phyloP scores from a whole-genome alignment of 2,329 filamentous ascomycete species.

The Exutisphaerella laricina region DNA sequence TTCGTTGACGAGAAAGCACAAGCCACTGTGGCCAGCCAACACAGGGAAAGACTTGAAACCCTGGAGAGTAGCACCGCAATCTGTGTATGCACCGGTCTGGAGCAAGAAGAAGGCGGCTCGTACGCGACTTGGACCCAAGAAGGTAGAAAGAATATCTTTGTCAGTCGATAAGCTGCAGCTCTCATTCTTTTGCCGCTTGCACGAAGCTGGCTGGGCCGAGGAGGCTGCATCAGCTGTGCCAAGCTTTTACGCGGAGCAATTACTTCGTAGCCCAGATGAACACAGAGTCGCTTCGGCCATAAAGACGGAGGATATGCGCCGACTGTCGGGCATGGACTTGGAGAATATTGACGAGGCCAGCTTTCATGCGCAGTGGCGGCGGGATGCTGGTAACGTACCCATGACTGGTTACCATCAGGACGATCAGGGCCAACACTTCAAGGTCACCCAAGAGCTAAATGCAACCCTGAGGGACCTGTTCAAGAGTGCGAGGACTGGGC shows the following conservation, averaged over 20 bases:
- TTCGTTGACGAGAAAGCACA: slow-evolving; percentile 5
- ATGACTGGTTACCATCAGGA: slow-evolving; percentile 36
- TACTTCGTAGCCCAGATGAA: no score
- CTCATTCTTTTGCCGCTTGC: slow-evolving; percentile 29
- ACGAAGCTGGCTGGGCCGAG: slow-evolving; percentile 12
- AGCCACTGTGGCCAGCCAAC: slow-evolving; percentile 36
- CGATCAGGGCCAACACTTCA: slow-evolving; percentile 32
- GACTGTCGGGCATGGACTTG: no score
- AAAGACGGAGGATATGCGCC: no score
- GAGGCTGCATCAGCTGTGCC: slow-evolving; percentile 24
- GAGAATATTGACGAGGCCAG: slow-evolving; percentile 10
- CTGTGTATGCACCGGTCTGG: slow-evolving; percentile 38
- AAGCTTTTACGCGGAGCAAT: background rate
- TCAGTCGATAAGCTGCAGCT: slow-evolving; percentile 39
- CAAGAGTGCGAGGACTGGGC: slow-evolving; percentile 15
- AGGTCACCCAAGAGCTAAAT: slow-evolving; percentile 24
- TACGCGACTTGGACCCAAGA: slow-evolving; percentile 38
- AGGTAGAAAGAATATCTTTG: slow-evolving; percentile 39
- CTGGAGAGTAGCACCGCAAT: slow-evolving; percentile 39
- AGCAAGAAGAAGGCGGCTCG: slow-evolving; percentile 30
- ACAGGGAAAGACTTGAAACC: slow-evolving; percentile 30
- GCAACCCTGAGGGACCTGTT: slow-evolving; percentile 23
- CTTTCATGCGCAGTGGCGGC: background rate
- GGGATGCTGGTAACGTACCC: slow-evolving; percentile 11
- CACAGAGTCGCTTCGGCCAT: no score